Percentiles rank a stretch among this genome's conserved stretches.
Evolutionary conservation across 768 basidiomycete species (phyloP).

Genomic region (Lyophyllum shimeji): DNA sequence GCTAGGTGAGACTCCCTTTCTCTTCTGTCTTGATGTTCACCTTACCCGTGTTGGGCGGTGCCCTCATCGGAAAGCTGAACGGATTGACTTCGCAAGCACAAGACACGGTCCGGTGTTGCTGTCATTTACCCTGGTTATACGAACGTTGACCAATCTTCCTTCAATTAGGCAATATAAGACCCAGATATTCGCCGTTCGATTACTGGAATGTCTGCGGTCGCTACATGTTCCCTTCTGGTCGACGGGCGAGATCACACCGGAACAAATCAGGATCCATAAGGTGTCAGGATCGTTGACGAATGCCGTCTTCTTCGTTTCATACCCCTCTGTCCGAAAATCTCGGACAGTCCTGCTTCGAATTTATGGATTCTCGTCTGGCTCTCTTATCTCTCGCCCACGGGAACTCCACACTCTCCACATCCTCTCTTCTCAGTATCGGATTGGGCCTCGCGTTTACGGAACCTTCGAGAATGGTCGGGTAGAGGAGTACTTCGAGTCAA

Average conservation of each 20-base stretch:
- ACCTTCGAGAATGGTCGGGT: constrained; percentile 95
- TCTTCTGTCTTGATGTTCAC: constrained; percentile 24
- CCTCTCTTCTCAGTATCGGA: constrained; percentile 82
- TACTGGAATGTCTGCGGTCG: constrained; percentile 55
- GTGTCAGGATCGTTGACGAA: constrained; percentile 94
- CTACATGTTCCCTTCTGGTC: constrained; percentile 64
- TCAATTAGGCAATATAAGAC: constrained; percentile 64
- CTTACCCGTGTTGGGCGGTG: constrained; percentile 27
- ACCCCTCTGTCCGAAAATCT: constrained; percentile 43
- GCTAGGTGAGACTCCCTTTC: constrained; percentile 60
- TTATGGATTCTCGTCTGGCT: constrained; percentile 85
- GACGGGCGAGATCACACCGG: constrained; percentile 41
- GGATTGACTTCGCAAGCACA: constrained; percentile 28
- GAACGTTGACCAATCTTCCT: constrained; percentile 19
- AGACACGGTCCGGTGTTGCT: constrained; percentile 36
- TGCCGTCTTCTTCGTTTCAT: constrained; percentile 95
- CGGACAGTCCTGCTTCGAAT: constrained; percentile 85
- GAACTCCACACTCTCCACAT: constrained; percentile 89
- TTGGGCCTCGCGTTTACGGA: constrained; percentile 91
- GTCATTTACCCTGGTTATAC: constrained; percentile 18
- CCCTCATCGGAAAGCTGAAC: constrained; percentile 34
- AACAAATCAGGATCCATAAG: constrained; percentile 64
- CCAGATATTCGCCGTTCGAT: constrained; percentile 47
- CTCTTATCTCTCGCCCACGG: constrained; percentile 82
- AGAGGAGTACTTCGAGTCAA: constrained; percentile 93